Evolutionary conservation across 2,329 filamentous ascomycete genomes (phyloP), one percentile per base, ranked within the genome.

Genomic region (Emmonsia crescens): DNA sequence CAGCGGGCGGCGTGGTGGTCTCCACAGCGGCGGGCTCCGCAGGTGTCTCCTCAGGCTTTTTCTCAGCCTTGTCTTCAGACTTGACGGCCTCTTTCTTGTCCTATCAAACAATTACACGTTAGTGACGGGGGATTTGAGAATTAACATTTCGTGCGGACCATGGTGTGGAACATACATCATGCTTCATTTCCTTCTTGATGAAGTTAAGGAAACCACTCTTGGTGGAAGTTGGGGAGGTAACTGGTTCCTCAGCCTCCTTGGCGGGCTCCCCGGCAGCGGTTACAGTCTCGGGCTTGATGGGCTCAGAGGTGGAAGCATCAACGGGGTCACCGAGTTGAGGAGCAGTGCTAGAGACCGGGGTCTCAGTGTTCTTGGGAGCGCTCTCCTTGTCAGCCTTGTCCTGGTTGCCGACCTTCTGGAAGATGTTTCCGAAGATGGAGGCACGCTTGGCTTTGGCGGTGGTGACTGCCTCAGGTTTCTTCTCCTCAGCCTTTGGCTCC

Each of bases 391-490:
- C 76, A 16, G 73, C 71, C 71, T 79, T 79, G 71, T 78, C 76
- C 54, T 75, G 71, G 72, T 74, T 78, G 64, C 72, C 70, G 57
- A 78, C 74, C 82, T 93, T 93, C 83, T 90, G 88, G 77, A 82
- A 83, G 73, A 89, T 85, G 71, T 85, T 86, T 69, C 85, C 85
- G 77, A 95, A 95, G 71, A 92, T 87, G 67, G 89, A 94, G 77
- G 86, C 85, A 76, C 91, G 89, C 89, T 95, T 96, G 76, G 77
- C 67, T 77, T 86, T 84, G 63, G 78, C 79, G 66, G 79, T 78
- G 66, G 79, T 80, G 67, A 76, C 76, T 63, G 75, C 79, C 78
- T 85, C 65, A 42, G 64, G 57, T 55, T 73, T 71, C 62, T 77
- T 77, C 68, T 84, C 74, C 78, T 78, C 72, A 79, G 82, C 79